These are phyloP conservation scores for Barbarea vulgaris DNA, from an alignment of 345 rosid genomes.

Conservation along the genomic window DNA sequence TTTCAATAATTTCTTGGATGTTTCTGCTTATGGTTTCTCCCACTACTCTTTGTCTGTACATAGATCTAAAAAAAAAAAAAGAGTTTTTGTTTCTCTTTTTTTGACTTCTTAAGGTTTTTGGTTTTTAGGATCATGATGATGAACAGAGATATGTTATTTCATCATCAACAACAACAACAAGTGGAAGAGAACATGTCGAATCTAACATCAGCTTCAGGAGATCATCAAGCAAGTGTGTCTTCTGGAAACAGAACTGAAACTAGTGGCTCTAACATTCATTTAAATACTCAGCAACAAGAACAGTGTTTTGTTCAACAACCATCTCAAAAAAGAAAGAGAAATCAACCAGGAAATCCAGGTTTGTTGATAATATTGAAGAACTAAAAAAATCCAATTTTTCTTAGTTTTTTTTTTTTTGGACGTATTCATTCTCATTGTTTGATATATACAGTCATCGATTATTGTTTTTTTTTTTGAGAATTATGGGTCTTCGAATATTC, in stretches of 20 bases:
- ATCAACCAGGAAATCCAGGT: constrained; percentile 97
- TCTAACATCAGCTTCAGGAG: constrained; percentile 73
- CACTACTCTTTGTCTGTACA: constrained; percentile 30
- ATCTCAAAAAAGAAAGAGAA: constrained; percentile 66
- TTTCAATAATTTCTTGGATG: constrained; percentile 31
- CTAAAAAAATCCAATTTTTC: neutral
- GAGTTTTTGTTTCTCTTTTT: neutral
- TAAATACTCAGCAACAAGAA: constrained; percentile 17
- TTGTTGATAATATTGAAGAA: neutral
- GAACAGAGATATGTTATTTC: constrained; percentile 54
- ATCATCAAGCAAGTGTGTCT: constrained; percentile 63
- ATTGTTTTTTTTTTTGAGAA: constrained; percentile 1
- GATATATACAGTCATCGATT: neutral
- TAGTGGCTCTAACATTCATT: constrained; percentile 36
- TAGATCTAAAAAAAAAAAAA: constrained; percentile 33
- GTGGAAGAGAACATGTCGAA: constrained; percentile 66
- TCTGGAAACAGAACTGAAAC: constrained; percentile 53
- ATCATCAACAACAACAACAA: constrained; percentile 43
- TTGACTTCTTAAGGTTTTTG: neutral
- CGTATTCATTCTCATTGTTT: neutral
- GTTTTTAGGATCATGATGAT: constrained; percentile 30
- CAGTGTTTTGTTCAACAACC: constrained; percentile 49
- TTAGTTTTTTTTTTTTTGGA: neutral
- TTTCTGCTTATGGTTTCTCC: constrained; percentile 27
- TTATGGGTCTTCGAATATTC: constrained; percentile 21